Base-by-base conservation (phyloP, 768 basidiomycete species). In the Tricholoma sp. region DNA sequence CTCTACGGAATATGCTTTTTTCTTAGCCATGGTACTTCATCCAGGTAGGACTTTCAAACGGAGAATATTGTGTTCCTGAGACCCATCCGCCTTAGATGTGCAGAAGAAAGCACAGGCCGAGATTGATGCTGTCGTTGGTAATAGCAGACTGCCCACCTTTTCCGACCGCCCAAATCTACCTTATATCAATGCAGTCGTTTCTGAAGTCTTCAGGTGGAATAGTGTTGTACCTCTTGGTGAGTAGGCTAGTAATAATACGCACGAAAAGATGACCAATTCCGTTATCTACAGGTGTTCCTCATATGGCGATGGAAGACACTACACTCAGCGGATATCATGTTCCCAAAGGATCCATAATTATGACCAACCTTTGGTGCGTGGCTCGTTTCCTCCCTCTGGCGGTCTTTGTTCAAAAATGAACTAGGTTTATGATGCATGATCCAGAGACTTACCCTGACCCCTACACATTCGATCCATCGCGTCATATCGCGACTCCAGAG, bases 401-500 rank as follows among this genome's bases (percentile, higher is more conserved):
- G 6, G 1, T 31, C 20, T 20, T 50, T 17, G 11, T 15, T 45
- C 12, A 47, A 13, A n/a, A 28, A 50, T 52, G 4, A 15, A 24
- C 24, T 53, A 84, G 84, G 83, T 69, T 66, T n/a, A 78, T 85
- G 66, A 67, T 81, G 1, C 78, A 79, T 47, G 78, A 86, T 63
- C 74, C 75, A 2, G 65, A 72, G 6, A 66, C 66, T 1, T 83
- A 80, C 60, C 79, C 81, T 0, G 72, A 79, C 31, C 81, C 82
- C 1, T 72, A 76, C 47, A 58, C 41, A 1, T 84, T 84, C 64
- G 70, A 75, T n/a, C 82, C 82, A 0, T 72, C 76, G 33, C 74
- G 82, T 3, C 72, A 73, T 62, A 68, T 81, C 11, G 65, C 67
- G 12, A 60, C 63, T 4, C 56, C 65, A 29, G 67, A 59, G 5